Percentiles rank a stretch among this genome's conserved stretches.
Evolutionary conservation across 1,139 yeast genomes (phyloP).

Genomic region (Lizanozyma gosingica): DNA sequence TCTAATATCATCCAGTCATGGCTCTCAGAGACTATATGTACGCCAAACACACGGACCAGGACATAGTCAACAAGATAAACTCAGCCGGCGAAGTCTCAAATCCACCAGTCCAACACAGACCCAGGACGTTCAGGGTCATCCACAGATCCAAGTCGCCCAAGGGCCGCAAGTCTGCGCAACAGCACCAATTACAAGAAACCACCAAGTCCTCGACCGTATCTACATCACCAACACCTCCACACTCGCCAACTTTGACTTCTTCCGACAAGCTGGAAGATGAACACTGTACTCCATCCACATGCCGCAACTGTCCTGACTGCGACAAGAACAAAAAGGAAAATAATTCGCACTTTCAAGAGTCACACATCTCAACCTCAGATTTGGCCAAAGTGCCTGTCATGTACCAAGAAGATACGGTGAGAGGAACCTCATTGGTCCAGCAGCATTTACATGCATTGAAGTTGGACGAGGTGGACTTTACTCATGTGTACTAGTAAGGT

Average conservation of each 20-base stretch:
- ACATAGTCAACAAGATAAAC: neutral
- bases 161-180: neutral
- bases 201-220: neutral
- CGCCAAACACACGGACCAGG: constrained; percentile 25
- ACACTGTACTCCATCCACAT: neutral
- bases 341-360: too few species aligned
- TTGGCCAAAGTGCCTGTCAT: neutral
- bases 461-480: neutral
- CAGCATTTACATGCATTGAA: neutral
- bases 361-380: neutral
- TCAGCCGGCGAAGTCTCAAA: neutral
- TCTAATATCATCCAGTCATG: constrained; percentile 15
- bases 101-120: neutral
- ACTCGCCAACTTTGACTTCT: too few species aligned
- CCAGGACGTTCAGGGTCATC: neutral
- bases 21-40: constrained; percentile 36
- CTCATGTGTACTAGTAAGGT: neutral
- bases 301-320: neutral
- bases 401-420: neutral
- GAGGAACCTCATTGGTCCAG: neutral
- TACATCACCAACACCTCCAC: neutral
- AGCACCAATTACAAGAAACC: neutral
- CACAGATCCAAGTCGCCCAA: neutral
- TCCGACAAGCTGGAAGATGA: neutral
- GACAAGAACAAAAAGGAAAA: neutral